phyloP scores from a whole-genome alignment of 805 yeast species.

The Cyberlindnera lachancei region DNA sequence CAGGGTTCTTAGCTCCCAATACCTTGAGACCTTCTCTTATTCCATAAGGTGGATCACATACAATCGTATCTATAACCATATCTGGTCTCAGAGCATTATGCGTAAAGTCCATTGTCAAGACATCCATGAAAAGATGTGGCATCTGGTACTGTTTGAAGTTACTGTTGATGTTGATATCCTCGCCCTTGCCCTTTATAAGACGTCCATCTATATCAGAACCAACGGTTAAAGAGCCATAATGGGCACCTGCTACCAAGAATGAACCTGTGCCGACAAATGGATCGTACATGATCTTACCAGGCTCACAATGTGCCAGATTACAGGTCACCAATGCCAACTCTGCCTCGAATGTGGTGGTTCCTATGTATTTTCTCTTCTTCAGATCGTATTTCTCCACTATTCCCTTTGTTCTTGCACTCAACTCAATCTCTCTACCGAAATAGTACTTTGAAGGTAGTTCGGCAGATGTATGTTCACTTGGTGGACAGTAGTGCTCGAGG shows the following conservation, averaged over 20 bases:
- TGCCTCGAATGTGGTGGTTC: conserved; percentile 96
- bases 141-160: conserved; percentile 76
- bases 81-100: conserved; percentile 69
- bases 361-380: conserved; percentile 77
- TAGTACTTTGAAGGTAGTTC: conserved; percentile 47
- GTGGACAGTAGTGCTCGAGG: conserved; percentile 63
- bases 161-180: conserved; percentile 44
- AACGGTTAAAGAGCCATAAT: conserved; percentile 69
- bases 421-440: conserved; percentile 68
- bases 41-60: conserved; percentile 98
- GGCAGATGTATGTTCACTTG: conserved; percentile 34
- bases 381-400: conserved; percentile 74
- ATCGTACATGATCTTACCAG: conserved; percentile 70
- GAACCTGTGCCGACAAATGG: conserved; percentile 98
- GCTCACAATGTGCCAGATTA: conserved; percentile 70
- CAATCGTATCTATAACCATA: conserved; percentile 65
- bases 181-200: conserved; percentile 62
- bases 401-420: conserved; percentile 54
- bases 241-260: conserved; percentile 80
- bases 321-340: conserved; percentile 84
- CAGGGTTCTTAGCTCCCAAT: conserved; percentile 73
- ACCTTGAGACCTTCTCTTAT: conserved; percentile 93
- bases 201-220: conserved; percentile 93
- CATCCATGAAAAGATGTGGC: conserved; percentile 54
- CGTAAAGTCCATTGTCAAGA: conserved; percentile 89